Base-by-base conservation (phyloP, 352 stramenopile genomes). In the Phytophthora colocasiae region DNA sequence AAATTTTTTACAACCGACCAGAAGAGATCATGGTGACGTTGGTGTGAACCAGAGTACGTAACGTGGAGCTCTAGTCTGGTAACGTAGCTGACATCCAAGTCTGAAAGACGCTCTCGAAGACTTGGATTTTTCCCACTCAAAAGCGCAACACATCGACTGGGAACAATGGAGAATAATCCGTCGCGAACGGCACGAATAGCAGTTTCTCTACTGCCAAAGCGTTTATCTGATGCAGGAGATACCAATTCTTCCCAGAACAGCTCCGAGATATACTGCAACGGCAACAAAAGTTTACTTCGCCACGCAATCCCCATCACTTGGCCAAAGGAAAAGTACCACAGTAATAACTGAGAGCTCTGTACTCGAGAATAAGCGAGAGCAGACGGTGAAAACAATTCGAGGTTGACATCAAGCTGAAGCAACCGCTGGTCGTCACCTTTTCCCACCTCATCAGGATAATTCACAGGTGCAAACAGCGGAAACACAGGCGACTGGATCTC, bases 301-400 rank as follows among this genome's bases (percentile, higher is more conserved):
- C 86, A 95, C 1, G 80, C 73, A 17, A 93, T 84, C 6, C 84
- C 84, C 7, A 93, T 56, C 12, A 90, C 11, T 49, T 87, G 79
- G 0, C 84, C 86, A 8, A 92, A 59, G 12, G 73, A 67, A 34
- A 81, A 89, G 44, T 79, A 90, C 73, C 73, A 90, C n/a, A 75
- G 50, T 2, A 90, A 31, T 8, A 82, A 50, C 19, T 88, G 52
- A 2, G 73, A 64, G 29, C 50, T 52, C 44, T 39, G 47, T 4
- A 73, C 15, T 22, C 51, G 31, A 46, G 36, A 67, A 34, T 71
- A 27, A 6, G 66, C 57, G 1, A 64, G 10, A 11, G 72, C 49
- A 22, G 40, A 57, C 1, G 66, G 52, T 11, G 71, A 58, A 29
- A 91, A 69, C 6, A 93, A 47, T 4, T 66, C 45, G 0, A 60